These are phyloP conservation scores for Ustilago trichophora DNA, from an alignment of 1,284 basidiomycete species.

Conservation along the genomic window DNA sequence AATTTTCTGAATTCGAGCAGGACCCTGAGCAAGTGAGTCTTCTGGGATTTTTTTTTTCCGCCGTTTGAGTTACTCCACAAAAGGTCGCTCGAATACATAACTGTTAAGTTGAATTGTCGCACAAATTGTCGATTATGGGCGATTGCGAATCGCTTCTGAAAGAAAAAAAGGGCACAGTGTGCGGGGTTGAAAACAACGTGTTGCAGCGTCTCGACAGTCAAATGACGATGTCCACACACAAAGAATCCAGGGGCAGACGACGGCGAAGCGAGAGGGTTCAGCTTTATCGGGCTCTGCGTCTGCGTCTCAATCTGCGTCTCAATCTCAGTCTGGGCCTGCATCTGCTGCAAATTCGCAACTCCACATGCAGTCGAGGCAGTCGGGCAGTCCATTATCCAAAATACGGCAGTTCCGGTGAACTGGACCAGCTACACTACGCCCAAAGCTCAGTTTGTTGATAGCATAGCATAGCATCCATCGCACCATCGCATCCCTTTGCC, in stretches of 20 bases:
- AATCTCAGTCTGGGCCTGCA: no score
- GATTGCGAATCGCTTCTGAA: no score
- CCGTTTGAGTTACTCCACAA: no score
- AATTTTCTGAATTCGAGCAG: not conserved
- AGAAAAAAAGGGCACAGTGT: not conserved
- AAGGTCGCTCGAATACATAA: no score
- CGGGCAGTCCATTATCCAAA: constrained; percentile 25
- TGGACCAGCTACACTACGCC: not conserved
- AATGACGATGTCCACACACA: constrained; percentile 11
- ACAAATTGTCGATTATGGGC: no score
- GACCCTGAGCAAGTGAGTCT: constrained; percentile 2
- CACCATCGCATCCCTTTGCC: no score
- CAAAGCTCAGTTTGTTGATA: not conserved
- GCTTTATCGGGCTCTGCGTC: not conserved
- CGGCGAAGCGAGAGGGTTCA: constrained; percentile 7
- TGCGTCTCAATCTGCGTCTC: no score
- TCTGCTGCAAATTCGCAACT: constrained; percentile 22
- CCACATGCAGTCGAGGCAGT: constrained; percentile 18
- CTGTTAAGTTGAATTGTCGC: no score
- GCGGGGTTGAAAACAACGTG: not conserved
- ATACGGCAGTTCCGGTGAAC: constrained; percentile 12
- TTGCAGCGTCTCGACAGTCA: constrained; percentile 4
- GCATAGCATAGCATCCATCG: no score
- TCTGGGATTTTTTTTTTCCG: not conserved
- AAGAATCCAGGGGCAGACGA: constrained; percentile 2